Percentiles rank a stretch among this genome's conserved stretches.
These are phyloP conservation scores for Cudoniella acicularis DNA, from an alignment of 495 filamentous ascomycete species.

Conservation along the genomic window DNA sequence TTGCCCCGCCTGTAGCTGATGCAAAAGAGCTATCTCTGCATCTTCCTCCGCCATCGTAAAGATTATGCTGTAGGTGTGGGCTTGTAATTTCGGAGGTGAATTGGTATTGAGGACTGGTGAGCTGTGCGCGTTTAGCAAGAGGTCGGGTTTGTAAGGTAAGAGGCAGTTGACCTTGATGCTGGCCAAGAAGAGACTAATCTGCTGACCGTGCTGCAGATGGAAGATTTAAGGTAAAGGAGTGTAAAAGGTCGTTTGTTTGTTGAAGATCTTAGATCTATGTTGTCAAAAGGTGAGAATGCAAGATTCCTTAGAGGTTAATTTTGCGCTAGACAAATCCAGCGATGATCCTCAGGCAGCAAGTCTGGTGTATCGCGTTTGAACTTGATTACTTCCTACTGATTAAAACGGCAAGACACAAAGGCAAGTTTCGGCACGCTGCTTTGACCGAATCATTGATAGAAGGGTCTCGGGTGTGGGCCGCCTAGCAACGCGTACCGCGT, in stretches of 20 bases:
- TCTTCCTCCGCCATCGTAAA: conserved; percentile 55
- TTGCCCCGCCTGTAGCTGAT: conserved; percentile 27
- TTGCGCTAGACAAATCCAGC: background rate
- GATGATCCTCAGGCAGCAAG: too few species aligned
- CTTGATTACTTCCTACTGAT: too few species aligned
- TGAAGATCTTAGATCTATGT: background rate
- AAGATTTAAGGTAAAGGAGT: background rate
- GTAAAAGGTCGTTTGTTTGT: background rate
- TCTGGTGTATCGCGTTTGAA: too few species aligned
- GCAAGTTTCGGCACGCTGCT: background rate
- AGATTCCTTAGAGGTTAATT: background rate
- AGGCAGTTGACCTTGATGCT: background rate
- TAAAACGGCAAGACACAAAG: too few species aligned
- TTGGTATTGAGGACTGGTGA: background rate
- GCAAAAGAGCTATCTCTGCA: conserved; percentile 56
- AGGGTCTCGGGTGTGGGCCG: too few species aligned
- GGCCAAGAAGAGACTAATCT: too few species aligned
- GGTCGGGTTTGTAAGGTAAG: background rate
- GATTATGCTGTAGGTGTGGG: background rate
- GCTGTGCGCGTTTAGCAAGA: background rate
- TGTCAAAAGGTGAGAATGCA: background rate
- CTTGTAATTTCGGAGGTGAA: background rate
- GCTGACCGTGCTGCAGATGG: background rate
- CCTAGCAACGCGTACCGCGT: background rate
- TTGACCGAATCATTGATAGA: too few species aligned